Percentiles rank a stretch among this genome's conserved stretches.
These are phyloP conservation scores for Colletotrichum gigasporum DNA, from an alignment of 2,329 filamentous ascomycete species.

Conservation along the genomic window DNA sequence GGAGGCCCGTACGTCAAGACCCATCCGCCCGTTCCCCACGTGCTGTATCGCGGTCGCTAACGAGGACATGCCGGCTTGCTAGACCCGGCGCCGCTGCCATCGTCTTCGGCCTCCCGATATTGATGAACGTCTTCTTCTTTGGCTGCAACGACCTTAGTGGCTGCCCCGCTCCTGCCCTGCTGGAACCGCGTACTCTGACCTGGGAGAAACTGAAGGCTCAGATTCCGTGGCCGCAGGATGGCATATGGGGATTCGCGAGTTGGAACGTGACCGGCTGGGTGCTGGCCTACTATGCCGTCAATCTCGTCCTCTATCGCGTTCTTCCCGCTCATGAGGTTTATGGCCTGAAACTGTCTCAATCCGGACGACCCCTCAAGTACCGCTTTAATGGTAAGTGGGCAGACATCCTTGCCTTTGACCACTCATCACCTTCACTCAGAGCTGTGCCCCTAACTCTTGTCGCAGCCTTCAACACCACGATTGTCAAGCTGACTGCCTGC, in stretches of 20 bases:
- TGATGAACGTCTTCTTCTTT: constrained; percentile 79
- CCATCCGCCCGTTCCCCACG: background rate
- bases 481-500: constrained; percentile 20
- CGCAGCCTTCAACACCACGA: constrained; percentile 22
- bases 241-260: constrained; percentile 73
- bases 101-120: constrained; percentile 78
- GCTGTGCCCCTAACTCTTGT: too few relatives aligned
- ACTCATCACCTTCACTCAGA: too few relatives aligned
- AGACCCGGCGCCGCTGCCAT: constrained; percentile 79
- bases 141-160: constrained; percentile 89
- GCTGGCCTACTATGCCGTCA: constrained; percentile 79
- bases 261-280: constrained; percentile 74
- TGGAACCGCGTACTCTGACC: constrained; percentile 73
- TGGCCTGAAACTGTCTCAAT: constrained; percentile 71
- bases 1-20: constrained; percentile 43
- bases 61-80: background rate
- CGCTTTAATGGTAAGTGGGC: too few relatives aligned
- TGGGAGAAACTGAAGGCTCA: constrained; percentile 76
- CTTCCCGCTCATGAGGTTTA: constrained; percentile 76
- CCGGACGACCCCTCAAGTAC: constrained; percentile 77
- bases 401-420: too few relatives aligned
- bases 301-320: constrained; percentile 74
- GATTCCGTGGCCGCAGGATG: constrained; percentile 78
- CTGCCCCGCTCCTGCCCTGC: constrained; percentile 81
- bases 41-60: background rate